Evolutionary conservation across 148 eudicot genomes (phyloP).

Genomic region (Dianthus caryophyllus): DNA sequence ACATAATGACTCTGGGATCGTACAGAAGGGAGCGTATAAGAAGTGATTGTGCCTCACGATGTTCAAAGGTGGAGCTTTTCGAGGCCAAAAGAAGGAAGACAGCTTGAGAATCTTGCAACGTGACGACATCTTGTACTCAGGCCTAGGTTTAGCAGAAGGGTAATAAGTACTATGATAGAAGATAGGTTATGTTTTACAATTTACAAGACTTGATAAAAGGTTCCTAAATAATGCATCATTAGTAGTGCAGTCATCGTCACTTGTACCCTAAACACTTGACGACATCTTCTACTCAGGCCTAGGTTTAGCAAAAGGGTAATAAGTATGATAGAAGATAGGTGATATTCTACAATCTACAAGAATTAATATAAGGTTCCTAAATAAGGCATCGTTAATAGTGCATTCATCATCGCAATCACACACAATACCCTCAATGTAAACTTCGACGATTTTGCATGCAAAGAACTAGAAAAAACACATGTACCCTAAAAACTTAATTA

Average conservation of each 20-base stretch:
- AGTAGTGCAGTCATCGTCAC: slow-evolving; percentile 6
- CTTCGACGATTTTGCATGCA: no score
- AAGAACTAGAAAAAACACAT: no score
- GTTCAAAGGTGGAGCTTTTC: slow-evolving; percentile 9
- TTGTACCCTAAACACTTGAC: no score
- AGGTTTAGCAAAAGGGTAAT: background rate
- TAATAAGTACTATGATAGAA: background rate
- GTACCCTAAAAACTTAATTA: no score
- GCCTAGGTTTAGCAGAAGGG: background rate
- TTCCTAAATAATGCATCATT: slow-evolving; percentile 18
- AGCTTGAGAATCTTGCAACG: slow-evolving; percentile 16
- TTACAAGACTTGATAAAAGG: slow-evolving; percentile 4
- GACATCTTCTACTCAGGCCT: slow-evolving; percentile 16
- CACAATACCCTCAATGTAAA: background rate
- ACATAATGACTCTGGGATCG: slow-evolving; percentile 25
- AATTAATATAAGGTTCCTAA: slow-evolving; percentile 22
- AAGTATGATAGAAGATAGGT: background rate
- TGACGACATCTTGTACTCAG: slow-evolving; percentile 14
- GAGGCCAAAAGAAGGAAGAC: slow-evolving; percentile 13
- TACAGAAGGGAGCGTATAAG: slow-evolving; percentile 30
- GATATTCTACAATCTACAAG: slow-evolving; percentile 5
- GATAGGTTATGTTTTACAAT: background rate
- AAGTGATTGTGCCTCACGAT: background rate
- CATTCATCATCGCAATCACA: background rate
- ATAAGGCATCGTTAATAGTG: slow-evolving; percentile 14